These are phyloP conservation scores for Leptodontidium sp. DNA, from an alignment of 2,329 filamentous ascomycete species.

Conservation along the genomic window DNA sequence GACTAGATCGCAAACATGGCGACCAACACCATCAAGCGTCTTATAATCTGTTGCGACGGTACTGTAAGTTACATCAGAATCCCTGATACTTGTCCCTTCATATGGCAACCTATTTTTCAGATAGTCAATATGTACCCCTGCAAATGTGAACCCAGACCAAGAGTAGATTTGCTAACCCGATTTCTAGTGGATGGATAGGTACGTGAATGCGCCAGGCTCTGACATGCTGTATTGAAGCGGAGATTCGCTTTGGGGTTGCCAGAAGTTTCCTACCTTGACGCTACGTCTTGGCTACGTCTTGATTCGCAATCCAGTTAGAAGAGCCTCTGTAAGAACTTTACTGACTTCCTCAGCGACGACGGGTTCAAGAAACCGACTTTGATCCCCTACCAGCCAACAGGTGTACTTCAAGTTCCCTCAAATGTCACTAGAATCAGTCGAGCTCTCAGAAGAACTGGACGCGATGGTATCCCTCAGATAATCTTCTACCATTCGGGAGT, in stretches of 20 bases:
- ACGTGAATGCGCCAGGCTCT: slow-evolving; percentile 12
- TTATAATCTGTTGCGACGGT: slow-evolving; percentile 46
- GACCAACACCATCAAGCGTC: slow-evolving; percentile 34
- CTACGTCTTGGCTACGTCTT: no score
- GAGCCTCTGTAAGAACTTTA: not conserved
- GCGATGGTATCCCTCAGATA: slow-evolving; percentile 61
- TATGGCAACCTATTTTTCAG: not conserved
- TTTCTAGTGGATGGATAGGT: slow-evolving; percentile 33
- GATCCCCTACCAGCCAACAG: slow-evolving; percentile 65
- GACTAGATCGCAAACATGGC: slow-evolving; percentile 8
- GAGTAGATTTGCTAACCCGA: not conserved
- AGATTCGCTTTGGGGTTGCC: not conserved
- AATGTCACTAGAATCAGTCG: slow-evolving; percentile 69
- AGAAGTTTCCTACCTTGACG: not conserved
- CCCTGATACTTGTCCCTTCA: not conserved
- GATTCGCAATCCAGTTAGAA: no score
- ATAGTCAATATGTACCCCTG: not conserved
- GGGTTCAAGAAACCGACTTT: slow-evolving; percentile 43
- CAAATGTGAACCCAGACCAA: not conserved
- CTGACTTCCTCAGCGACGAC: slow-evolving; percentile 39
- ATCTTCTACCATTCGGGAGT: slow-evolving; percentile 69
- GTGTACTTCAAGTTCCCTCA: slow-evolving; percentile 64
- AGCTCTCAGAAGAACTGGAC: slow-evolving; percentile 60
- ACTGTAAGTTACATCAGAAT: slow-evolving; percentile 27
- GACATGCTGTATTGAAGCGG: not conserved